Base-by-base conservation (phyloP, 2,329 filamentous ascomycete genomes). In the Phialophora macrospora region DNA sequence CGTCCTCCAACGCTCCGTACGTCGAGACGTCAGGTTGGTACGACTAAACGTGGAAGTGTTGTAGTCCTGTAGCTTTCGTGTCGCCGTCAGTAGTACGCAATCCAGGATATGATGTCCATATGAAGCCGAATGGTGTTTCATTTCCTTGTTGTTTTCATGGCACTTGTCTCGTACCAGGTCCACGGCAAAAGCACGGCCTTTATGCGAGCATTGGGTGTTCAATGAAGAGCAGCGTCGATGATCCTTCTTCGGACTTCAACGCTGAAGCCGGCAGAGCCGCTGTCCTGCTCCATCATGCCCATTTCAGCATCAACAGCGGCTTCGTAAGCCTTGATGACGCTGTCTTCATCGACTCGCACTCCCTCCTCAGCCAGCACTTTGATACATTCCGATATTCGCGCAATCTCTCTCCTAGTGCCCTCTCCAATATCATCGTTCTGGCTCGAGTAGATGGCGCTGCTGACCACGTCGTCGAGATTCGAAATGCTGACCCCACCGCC, bases 341-440 rank as follows among this genome's bases (percentile, higher is more conserved):
- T 93, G 51, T 95, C 92, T 79, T 98, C 94, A 72, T 98, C 95
- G 30, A 99, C 92, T 65, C 88, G 87, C 51, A 95, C 80, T 0
- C 92, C 91, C 52, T 90, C 87, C 76, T 96, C 90, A 1, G 96
- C 91, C 65, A 99, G 80, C 1, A 92, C 90, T 64, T 88, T 86
- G 63, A 99, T 90, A 63, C 95, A 90, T 24, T 91, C 91, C 41
- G 90, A 85, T 54, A 98, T 84, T 65, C 93, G 84, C 17, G 92
- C 88, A 78, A 99, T 97, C 82, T 98, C 95, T 68, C 89, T 86
- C 82, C 95, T 88, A 17, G 92, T 94, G 57, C 87, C 87, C 1
- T 87, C 81, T 24, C 87, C 82, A 69, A 99, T 93, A 63, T 87
- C 84, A 76, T 98, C 94, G 76, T 99, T 99, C 80, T 97, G 93